Percentiles rank a stretch among this genome's conserved stretches.
Conservation (phyloP, 257 asterid genomes). For the Scutellaria barbata region DNA sequence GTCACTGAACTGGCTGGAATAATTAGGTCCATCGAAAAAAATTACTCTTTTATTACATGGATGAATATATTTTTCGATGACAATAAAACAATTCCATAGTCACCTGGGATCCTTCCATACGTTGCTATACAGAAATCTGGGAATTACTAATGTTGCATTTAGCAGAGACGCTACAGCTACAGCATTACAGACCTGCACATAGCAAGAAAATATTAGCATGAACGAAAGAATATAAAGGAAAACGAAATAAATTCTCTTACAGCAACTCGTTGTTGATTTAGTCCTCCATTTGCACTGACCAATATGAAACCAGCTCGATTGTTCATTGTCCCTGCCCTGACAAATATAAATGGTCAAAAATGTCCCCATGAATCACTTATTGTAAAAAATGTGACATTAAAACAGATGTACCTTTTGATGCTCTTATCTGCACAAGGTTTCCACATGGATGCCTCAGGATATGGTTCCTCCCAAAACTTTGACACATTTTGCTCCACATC, state of each 20-base stretch:
- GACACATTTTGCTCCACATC: conserved; percentile 50
- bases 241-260: conserved; percentile 47
- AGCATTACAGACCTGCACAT: conserved; percentile 85
- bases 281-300: conserved; percentile 94
- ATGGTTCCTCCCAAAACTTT: conserved; percentile 74
- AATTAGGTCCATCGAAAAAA: too few species aligned
- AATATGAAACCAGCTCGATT: conserved; percentile 65
- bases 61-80: neutral
- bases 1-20: conserved; percentile 82
- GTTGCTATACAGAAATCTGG: conserved; percentile 90
- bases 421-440: conserved; percentile 74
- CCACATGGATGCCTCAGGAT: conserved; percentile 69
- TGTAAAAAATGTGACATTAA: conserved; percentile 21
- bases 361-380: conserved; percentile 21
- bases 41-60: too few species aligned
- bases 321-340: conserved; percentile 63
- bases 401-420: conserved; percentile 48
- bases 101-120: conserved; percentile 99
- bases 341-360: conserved; percentile 51
- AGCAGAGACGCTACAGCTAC: conserved; percentile 87
- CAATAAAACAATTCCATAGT: neutral
- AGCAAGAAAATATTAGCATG: neutral
- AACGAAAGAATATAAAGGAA: neutral
- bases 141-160: conserved; percentile 90
- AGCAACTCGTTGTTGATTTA: conserved; percentile 94